Evolutionary conservation across 495 filamentous ascomycete genomes (phyloP).

Genomic region (Ramalina peruviana): DNA sequence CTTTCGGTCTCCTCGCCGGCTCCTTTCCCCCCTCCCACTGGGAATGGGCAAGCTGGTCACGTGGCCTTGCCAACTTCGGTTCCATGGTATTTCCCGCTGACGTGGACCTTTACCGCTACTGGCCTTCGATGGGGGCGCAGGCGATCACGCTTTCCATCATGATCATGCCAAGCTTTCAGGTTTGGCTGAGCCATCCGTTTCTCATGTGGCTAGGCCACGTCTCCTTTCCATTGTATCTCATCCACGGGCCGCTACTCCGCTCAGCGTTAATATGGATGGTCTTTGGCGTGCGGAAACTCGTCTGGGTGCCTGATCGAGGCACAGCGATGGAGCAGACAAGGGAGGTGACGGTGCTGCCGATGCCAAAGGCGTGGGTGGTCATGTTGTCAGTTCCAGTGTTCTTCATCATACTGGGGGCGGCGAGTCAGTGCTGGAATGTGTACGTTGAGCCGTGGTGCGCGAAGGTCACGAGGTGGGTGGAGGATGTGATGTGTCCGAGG

Average conservation of each 20-base stretch:
- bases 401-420: conserved; percentile 1
- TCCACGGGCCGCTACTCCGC: conserved; percentile 17
- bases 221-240: conserved; percentile 14
- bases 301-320: conserved; percentile 1
- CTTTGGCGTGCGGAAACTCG: conserved; percentile 6
- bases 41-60: conserved; percentile 45
- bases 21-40: conserved; percentile 44
- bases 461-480: conserved; percentile 1
- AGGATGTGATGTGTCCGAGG: conserved; percentile 4
- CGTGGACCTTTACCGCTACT: conserved; percentile 9
- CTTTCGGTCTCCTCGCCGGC: conserved; percentile 34
- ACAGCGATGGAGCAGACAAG: neutral
- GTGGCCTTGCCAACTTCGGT: conserved; percentile 11
- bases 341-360: conserved; percentile 3
- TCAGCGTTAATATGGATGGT: conserved; percentile 15
- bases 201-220: conserved; percentile 14
- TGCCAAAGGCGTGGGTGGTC: conserved; percentile 7
- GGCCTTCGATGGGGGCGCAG: conserved; percentile 11
- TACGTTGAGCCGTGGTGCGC: conserved; percentile 11
- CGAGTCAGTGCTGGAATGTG: conserved; percentile 10
- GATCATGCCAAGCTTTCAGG: conserved; percentile 1
- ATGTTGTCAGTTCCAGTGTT: conserved; percentile 2
- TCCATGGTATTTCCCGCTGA: conserved; percentile 8
- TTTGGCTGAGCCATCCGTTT: conserved; percentile 2
- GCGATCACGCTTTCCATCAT: conserved; percentile 9